Evolutionary conservation across 495 filamentous ascomycete species (phyloP).

Genomic region (Neurospora tetrasperma): DNA sequence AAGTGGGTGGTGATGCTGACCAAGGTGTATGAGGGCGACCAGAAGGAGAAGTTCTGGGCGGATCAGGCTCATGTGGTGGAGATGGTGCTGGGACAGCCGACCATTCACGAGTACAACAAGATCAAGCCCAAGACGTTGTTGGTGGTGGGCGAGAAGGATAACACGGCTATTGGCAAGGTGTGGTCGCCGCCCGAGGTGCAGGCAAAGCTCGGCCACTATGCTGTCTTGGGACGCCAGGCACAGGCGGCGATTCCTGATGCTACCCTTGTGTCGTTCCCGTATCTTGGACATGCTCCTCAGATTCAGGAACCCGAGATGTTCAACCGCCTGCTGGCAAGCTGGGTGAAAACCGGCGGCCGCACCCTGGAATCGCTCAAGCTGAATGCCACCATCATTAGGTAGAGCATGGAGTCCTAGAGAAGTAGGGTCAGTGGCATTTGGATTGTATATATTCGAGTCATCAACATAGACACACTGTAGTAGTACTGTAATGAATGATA

Average conservation of each 20-base stretch:
- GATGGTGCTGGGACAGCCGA: constrained; percentile 34
- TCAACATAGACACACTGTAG: neutral
- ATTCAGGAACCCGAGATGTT: constrained; percentile 31
- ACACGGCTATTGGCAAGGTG: constrained; percentile 35
- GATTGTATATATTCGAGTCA: neutral
- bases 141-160: constrained; percentile 32
- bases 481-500: neutral
- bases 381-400: neutral
- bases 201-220: constrained; percentile 29
- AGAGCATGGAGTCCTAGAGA: neutral
- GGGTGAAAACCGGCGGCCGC: constrained; percentile 14
- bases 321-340: constrained; percentile 24
- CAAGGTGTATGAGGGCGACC: constrained; percentile 30
- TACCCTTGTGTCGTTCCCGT: constrained; percentile 29
- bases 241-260: constrained; percentile 28
- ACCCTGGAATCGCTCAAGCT: neutral
- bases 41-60: constrained; percentile 21
- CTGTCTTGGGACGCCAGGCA: constrained; percentile 30
- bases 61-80: constrained; percentile 30
- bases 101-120: constrained; percentile 32
- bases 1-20: constrained; percentile 38
- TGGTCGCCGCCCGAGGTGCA: constrained; percentile 35
- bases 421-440: neutral
- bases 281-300: constrained; percentile 36
- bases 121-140: constrained; percentile 27